phyloP scores from a whole-genome alignment of 345 rosid species.

The Reutealis trisperma region DNA sequence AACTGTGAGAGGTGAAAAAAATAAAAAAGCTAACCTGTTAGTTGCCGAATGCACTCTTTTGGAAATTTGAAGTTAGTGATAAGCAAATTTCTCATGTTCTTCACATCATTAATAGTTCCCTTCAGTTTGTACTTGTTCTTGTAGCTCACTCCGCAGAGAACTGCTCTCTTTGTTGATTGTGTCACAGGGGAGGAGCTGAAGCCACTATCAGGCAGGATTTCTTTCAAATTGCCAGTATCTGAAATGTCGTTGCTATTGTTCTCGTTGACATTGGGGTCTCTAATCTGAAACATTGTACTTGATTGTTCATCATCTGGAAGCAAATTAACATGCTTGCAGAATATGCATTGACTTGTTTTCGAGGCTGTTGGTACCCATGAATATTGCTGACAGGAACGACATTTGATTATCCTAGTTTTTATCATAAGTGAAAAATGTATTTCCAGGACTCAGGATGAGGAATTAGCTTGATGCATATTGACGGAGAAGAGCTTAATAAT shows the following conservation, averaged over 20 bases:
- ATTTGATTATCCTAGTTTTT: conserved; percentile 3
- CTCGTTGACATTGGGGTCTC: background rate
- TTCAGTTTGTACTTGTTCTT: background rate
- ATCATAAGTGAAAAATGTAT: background rate
- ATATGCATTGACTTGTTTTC: background rate
- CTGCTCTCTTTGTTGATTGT: background rate
- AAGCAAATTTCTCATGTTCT: conserved; percentile 7
- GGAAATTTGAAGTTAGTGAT: background rate
- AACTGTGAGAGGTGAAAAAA: too few relatives aligned
- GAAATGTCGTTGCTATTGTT: background rate
- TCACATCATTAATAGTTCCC: conserved; percentile 9
- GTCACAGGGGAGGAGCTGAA: background rate
- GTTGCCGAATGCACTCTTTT: background rate
- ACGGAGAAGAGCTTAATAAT: background rate
- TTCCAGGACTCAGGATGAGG: background rate
- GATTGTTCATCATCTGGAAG: background rate
- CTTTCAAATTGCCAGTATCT: background rate
- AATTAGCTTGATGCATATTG: background rate
- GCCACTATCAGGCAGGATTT: background rate
- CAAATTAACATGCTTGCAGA: background rate
- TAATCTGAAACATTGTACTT: background rate
- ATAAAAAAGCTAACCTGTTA: conserved; percentile 4
- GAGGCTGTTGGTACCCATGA: background rate
- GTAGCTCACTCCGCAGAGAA: conserved; percentile 11
- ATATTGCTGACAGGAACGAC: background rate